Evolutionary conservation across 257 asterid species (phyloP), one percentile per base, ranked within the genome.

Genomic region (Solanum neorickii): DNA sequence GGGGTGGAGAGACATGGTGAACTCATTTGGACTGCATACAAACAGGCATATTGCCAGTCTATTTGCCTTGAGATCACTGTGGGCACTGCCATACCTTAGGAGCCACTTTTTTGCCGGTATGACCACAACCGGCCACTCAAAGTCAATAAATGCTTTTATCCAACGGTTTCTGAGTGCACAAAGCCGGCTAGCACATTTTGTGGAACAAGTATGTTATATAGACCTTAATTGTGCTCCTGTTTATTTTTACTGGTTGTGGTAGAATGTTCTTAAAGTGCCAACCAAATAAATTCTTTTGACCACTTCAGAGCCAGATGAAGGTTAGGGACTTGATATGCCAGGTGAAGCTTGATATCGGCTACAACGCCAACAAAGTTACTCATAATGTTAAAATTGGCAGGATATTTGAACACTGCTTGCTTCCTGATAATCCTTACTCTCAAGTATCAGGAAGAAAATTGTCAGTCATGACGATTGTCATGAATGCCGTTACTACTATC

Each of bases 1-100:
- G 91, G 98, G 99, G 66, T 97, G 99, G 99, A 91, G 97, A 89
- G 94, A 93, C 77, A 97, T 97, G 99, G 96, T 95, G 91, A 92
- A 94, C 88, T 90, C 94, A 49, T 97, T 93, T 65, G 98, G 98
- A 83, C 89, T 97, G 93, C 98, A 96, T 88, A 86, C 98, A 33
- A 97, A 97, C 91, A 91, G 98, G 94, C 99, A 97, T 86, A 91
- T 97, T 80, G 94, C 95, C 76, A 92, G 94, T 86, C 90, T 97
- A 90, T 94, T 93, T 88, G 95, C 98, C 82, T 91, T 96, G 83
- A 88, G 98, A 68, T 86, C 92, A 33, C 94, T 96, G 66, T 97
- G 99, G 99, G 98, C 99, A 12, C 90, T 97, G 88, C 98, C 99
- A 23, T 96, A 92, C 95, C 91, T 97, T 95, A 92, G 97, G 90